These are phyloP conservation scores for Eucommia ulmoides DNA, from an alignment of 257 asterid species.

Conservation along the genomic window DNA sequence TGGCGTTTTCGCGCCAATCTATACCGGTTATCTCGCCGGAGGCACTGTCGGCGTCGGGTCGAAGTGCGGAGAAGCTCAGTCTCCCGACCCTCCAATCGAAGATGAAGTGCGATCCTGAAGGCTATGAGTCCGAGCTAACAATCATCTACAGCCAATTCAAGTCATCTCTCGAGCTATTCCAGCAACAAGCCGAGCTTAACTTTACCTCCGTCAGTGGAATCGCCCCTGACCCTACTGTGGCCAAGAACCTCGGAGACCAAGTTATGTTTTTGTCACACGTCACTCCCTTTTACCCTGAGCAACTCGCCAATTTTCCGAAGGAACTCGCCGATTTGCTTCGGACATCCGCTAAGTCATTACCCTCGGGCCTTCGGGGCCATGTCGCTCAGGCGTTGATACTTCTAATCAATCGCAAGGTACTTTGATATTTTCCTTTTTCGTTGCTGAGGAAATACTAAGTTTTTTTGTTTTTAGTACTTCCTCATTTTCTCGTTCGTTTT, in stretches of 20 bases:
- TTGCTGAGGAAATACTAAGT: no score
- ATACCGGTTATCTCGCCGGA: no score
- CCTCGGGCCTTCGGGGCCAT: constrained; percentile 59
- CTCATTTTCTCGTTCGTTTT: no score
- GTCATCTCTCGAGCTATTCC: constrained; percentile 66
- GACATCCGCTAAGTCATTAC: constrained; percentile 46
- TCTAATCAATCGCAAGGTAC: constrained; percentile 59
- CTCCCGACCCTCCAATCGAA: constrained; percentile 58
- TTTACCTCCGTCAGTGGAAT: constrained; percentile 72
- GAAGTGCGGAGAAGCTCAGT: constrained; percentile 43
- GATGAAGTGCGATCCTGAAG: constrained; percentile 85
- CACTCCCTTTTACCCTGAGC: constrained; percentile 52
- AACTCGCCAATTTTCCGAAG: constrained; percentile 37
- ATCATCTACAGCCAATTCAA: constrained; percentile 62
- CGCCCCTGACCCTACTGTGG: constrained; percentile 41
- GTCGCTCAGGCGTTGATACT: constrained; percentile 69
- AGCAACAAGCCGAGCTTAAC: constrained; percentile 68
- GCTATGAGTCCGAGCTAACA: constrained; percentile 52
- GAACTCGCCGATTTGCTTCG: constrained; percentile 54
- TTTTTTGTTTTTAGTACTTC: no score
- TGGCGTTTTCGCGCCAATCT: no score
- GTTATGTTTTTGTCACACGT: constrained; percentile 75
- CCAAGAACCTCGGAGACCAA: constrained; percentile 67
- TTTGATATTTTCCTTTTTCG: no score
- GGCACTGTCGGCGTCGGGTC: constrained; percentile 49